Percentiles rank a stretch among this genome's conserved stretches.
Conservation (phyloP, 345 rosid genomes). For the Microcos paniculata region DNA sequence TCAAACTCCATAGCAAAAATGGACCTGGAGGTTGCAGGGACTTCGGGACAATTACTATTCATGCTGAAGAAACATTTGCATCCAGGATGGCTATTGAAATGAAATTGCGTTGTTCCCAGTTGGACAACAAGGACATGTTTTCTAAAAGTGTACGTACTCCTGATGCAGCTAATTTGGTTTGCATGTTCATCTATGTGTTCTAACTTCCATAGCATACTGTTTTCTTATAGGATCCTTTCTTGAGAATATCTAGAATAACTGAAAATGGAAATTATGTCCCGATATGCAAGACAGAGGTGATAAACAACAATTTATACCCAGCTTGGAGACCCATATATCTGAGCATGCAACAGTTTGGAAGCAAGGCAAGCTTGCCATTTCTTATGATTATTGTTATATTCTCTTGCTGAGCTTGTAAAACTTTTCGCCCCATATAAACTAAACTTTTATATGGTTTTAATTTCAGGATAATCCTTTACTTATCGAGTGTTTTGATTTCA, state of each 20-base stretch:
- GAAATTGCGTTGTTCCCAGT: constrained; percentile 42
- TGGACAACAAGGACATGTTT: constrained; percentile 70
- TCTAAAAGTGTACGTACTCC: constrained; percentile 65
- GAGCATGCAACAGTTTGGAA: constrained; percentile 74
- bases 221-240: constrained; percentile 63
- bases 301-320: constrained; percentile 68
- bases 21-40: constrained; percentile 37
- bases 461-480: constrained; percentile 61
- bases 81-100: constrained; percentile 58
- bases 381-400: not conserved
- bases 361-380: constrained; percentile 53
- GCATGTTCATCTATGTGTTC: not conserved
- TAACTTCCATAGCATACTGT: not conserved
- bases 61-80: constrained; percentile 66
- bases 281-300: constrained; percentile 74
- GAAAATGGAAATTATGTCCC: constrained; percentile 54
- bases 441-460: constrained; percentile 29
- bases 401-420: constrained; percentile 7
- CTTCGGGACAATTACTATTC: constrained; percentile 56
- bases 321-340: constrained; percentile 59
- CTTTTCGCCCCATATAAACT: constrained; percentile 10
- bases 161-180: not conserved
- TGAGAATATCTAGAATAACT: constrained; percentile 66
- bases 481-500: constrained; percentile 83
- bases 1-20: constrained; percentile 42